Evolutionary conservation across 371 early-diverging fungal species (phyloP).

Genomic region (Haplosporangium sp.): DNA sequence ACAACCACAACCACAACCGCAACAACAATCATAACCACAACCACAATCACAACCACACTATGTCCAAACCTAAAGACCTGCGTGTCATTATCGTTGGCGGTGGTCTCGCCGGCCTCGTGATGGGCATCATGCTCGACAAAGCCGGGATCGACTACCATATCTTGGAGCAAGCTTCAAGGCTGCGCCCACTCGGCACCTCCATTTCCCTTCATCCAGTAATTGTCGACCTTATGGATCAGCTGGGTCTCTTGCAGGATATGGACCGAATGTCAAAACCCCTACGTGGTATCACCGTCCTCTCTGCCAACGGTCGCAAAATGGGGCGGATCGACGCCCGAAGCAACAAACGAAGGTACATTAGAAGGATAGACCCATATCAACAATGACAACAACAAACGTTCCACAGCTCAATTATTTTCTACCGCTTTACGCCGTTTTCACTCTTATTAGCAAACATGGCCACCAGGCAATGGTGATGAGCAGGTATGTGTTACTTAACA

Average conservation of each 20-base stretch:
- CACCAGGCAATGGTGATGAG: slow-evolving; percentile 53
- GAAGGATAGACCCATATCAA: neutral
- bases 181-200: slow-evolving; percentile 51
- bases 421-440: neutral
- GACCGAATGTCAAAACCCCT: slow-evolving; percentile 36
- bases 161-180: slow-evolving; percentile 48
- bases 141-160: slow-evolving; percentile 54
- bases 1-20: neutral
- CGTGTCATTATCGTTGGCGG: slow-evolving; percentile 40
- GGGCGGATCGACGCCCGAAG: slow-evolving; percentile 48
- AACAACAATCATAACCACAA: neutral
- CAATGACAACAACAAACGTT: neutral
- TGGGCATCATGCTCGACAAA: slow-evolving; percentile 49
- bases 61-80: slow-evolving; percentile 25
- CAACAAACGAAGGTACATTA: slow-evolving; percentile 36
- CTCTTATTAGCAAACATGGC: slow-evolving; percentile 19
- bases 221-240: slow-evolving; percentile 42
- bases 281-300: slow-evolving; percentile 42
- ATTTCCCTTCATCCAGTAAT: slow-evolving; percentile 51
- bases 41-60: neutral
- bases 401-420: slow-evolving; percentile 1
- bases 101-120: slow-evolving; percentile 40
- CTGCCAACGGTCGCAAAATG: slow-evolving; percentile 40
- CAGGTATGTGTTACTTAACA: slow-evolving; percentile 30
- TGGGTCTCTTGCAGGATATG: slow-evolving; percentile 43